phyloP scores from a whole-genome alignment of 768 basidiomycete genomes.

The Boletus vinaceobasis region DNA sequence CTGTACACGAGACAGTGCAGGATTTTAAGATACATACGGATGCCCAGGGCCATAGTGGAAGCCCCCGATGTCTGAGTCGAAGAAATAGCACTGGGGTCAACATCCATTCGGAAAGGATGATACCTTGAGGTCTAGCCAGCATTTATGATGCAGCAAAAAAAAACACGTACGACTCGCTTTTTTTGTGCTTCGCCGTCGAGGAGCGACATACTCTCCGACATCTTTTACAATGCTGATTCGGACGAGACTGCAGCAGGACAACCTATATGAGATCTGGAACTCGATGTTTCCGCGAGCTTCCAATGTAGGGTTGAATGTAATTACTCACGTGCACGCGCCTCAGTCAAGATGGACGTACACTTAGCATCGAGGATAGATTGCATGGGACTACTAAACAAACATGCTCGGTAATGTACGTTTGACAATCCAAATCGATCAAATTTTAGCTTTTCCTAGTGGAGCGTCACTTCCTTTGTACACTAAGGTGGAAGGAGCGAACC shows the following conservation, averaged over 20 bases:
- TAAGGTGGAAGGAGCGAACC: constrained; percentile 82
- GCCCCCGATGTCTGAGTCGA: constrained; percentile 98
- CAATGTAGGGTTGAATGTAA: not conserved
- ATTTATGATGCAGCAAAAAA: not conserved
- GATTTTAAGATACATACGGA: constrained; percentile 52
- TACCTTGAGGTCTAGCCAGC: constrained; percentile 3
- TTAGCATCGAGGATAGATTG: not conserved
- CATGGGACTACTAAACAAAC: constrained; percentile 6
- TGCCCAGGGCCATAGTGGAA: constrained; percentile 99
- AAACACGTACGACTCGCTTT: constrained; percentile 77
- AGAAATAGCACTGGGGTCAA: constrained; percentile 87
- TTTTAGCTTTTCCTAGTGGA: constrained; percentile 62
- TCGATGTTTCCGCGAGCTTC: not conserved
- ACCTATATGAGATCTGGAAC: not conserved
- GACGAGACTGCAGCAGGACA: not conserved
- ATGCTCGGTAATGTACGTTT: constrained; percentile 7
- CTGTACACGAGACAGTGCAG: not conserved
- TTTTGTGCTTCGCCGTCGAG: constrained; percentile 71
- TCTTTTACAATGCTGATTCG: constrained; percentile 11
- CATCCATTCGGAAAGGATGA: constrained; percentile 1
- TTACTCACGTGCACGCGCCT: constrained; percentile 19
- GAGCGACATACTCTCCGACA: constrained; percentile 49
- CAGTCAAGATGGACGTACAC: not conserved
- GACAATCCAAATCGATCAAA: constrained; percentile 34
- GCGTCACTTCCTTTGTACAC: constrained; percentile 68